A percentile compares a stretch with the other conserved stretches of the same genome.
phyloP scores from a whole-genome alignment of 257 asterid genomes.

The Solanum rostratum region DNA sequence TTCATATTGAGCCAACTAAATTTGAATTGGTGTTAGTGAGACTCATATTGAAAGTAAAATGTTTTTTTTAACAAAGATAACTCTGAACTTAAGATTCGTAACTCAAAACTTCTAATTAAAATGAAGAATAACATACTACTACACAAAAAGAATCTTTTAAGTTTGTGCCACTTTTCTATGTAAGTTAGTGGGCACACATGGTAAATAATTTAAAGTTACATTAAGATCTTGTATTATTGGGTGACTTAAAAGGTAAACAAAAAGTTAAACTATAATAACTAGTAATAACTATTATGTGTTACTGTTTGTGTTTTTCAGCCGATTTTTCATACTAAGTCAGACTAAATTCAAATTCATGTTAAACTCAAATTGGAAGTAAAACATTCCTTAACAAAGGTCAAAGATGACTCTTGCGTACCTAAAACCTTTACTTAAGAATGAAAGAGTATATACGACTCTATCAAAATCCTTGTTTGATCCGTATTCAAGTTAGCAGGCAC shows the following conservation, averaged over 20 bases:
- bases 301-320: not conserved
- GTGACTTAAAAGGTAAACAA: not conserved
- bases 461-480: not conserved
- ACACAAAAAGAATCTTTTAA: too few species aligned
- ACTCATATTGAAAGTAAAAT: too few species aligned
- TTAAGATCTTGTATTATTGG: not conserved
- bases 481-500: not conserved
- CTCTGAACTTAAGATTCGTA: not conserved
- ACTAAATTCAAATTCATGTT: not conserved
- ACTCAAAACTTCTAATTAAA: too few species aligned
- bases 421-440: too few species aligned
- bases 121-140: too few species aligned
- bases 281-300: too few species aligned
- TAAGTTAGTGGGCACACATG: not conserved
- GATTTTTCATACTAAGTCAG: not conserved
- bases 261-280: not conserved
- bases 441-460: too few species aligned
- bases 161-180: not conserved
- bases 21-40: too few species aligned
- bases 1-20: too few species aligned
- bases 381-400: too few species aligned
- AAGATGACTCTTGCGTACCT: too few species aligned
- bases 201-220: not conserved
- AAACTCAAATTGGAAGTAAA: too few species aligned
- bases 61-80: not conserved